These are phyloP conservation scores for Gentiana dahurica DNA, from an alignment of 257 asterid genomes.

Conservation along the genomic window DNA sequence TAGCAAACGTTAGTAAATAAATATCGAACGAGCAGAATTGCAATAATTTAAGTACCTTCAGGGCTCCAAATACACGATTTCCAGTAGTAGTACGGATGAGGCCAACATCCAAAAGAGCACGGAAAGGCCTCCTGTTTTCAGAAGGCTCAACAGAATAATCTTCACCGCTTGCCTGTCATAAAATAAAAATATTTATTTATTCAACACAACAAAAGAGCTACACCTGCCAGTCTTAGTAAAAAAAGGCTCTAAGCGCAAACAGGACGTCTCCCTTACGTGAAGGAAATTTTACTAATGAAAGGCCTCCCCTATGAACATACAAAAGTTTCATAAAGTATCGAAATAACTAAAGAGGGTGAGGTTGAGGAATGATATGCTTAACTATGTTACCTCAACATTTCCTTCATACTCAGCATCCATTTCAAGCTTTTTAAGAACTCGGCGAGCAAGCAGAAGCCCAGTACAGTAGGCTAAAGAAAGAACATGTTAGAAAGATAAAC, in stretches of 20 bases:
- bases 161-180: constrained; percentile 50
- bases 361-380: too few relatives aligned
- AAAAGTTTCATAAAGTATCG: too few relatives aligned
- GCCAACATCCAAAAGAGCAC: constrained; percentile 65
- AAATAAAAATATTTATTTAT: not conserved
- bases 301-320: too few relatives aligned
- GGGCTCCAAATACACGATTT: constrained; percentile 68
- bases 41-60: constrained; percentile 33
- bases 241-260: too few relatives aligned
- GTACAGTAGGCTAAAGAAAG: constrained; percentile 48
- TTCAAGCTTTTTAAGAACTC: constrained; percentile 63
- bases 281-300: too few relatives aligned
- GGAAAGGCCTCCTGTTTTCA: constrained; percentile 58
- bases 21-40: not conserved
- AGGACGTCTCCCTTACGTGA: too few relatives aligned
- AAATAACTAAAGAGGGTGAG: too few relatives aligned
- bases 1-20: not conserved
- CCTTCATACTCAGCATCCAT: constrained; percentile 67
- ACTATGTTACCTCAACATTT: constrained; percentile 46
- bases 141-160: constrained; percentile 69
- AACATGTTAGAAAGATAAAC: constrained; percentile 1
- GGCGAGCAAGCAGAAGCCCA: constrained; percentile 72
- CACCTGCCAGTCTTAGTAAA: too few relatives aligned
- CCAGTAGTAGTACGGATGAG: constrained; percentile 57
- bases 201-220: not conserved